Conservation (phyloP, 2,329 filamentous ascomycete genomes). For the Epichloe elymi region DNA sequence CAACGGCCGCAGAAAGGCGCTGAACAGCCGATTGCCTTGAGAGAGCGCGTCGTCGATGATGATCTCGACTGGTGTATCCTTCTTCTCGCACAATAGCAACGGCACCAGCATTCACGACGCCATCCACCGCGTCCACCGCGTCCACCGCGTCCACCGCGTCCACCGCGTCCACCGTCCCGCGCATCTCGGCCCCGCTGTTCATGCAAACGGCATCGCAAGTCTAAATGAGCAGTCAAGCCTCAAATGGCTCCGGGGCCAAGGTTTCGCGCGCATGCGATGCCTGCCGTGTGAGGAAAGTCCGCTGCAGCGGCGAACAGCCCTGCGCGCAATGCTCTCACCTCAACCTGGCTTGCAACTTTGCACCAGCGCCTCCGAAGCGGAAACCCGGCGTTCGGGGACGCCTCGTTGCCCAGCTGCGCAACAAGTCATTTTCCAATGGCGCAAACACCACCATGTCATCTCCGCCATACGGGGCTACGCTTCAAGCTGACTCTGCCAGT, state of each 20-base stretch:
- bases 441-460: neutral
- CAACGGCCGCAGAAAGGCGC: neutral
- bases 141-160: neutral
- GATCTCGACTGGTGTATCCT: neutral
- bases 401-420: constrained; percentile 22
- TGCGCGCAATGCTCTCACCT: constrained; percentile 25
- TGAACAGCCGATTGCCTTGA: neutral
- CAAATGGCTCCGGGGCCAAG: constrained; percentile 5
- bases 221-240: constrained; percentile 6
- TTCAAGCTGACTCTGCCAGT: neutral
- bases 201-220: neutral
- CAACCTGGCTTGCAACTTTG: constrained; percentile 21
- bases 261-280: constrained; percentile 22
- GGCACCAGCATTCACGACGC: neutral
- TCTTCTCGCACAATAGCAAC: neutral
- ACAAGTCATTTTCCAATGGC: constrained; percentile 8
- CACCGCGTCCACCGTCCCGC: neutral
- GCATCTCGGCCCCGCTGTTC: neutral
- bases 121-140: neutral
- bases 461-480: neutral
- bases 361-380: constrained; percentile 19
- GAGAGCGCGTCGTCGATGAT: neutral
- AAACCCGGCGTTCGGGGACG: constrained; percentile 22
- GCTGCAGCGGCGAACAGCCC: constrained; percentile 20
- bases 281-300: constrained; percentile 25